Conservation (phyloP, 106 monocot species). For the Ottelia alismoides region DNA sequence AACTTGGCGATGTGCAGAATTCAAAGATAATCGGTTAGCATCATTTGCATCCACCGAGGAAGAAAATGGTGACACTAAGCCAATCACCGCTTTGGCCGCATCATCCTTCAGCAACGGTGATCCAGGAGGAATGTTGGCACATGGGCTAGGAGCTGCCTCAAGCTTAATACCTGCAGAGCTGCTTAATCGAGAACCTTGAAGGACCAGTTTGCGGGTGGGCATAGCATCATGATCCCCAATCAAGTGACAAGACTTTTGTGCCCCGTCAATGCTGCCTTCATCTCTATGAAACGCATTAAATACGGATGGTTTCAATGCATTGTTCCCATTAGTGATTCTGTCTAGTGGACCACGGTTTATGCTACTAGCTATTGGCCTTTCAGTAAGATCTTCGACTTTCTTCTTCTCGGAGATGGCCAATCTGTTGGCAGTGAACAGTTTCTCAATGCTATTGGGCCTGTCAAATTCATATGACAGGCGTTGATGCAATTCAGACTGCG, state of each 20-base stretch:
- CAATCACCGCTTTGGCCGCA: not conserved
- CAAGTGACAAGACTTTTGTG: slow-evolving; percentile 20
- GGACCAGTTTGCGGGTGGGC: slow-evolving; percentile 27
- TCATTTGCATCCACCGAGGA: slow-evolving; percentile 11
- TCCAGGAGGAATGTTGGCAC: not conserved
- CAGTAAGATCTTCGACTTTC: slow-evolving; percentile 27
- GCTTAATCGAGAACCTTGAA: slow-evolving; percentile 23
- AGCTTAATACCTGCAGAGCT: slow-evolving; percentile 27
- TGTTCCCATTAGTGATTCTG: slow-evolving; percentile 39
- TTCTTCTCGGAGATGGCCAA: slow-evolving; percentile 37
- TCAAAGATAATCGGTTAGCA: slow-evolving; percentile 3
- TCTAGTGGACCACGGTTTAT: slow-evolving; percentile 31
- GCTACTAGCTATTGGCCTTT: slow-evolving; percentile 21
- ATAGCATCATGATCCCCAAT: slow-evolving; percentile 26
- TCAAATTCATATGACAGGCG: slow-evolving; percentile 91
- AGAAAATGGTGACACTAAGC: slow-evolving; percentile 9
- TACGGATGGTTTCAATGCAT: slow-evolving; percentile 19
- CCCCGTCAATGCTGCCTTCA: slow-evolving; percentile 14
- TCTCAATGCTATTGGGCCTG: slow-evolving; percentile 35
- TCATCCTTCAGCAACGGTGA: slow-evolving; percentile 16
- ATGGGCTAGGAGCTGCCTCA: slow-evolving; percentile 27
- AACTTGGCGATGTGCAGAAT: slow-evolving; percentile 6
- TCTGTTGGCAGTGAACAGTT: slow-evolving; percentile 36
- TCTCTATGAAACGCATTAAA: slow-evolving; percentile 37
- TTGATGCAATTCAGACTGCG: slow-evolving; percentile 80